phyloP scores from a whole-genome alignment of 2,329 filamentous ascomycete species.

The Phialophora tarda region DNA sequence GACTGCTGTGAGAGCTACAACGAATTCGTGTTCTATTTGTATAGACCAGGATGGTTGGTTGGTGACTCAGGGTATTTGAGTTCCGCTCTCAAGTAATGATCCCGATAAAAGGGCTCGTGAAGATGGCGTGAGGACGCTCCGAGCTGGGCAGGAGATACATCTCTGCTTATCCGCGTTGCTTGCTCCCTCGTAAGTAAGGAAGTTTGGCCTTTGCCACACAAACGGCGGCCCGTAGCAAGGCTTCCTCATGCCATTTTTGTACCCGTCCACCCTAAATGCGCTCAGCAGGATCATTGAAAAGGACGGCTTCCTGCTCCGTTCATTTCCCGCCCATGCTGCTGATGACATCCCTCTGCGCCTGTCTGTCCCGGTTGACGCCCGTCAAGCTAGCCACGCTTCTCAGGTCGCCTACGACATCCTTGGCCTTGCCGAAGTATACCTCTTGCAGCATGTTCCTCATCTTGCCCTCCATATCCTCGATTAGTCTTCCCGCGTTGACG shows the following conservation, averaged over 20 bases:
- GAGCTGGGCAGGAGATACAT: background rate
- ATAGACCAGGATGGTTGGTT: background rate
- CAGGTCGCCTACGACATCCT: constrained; percentile 95
- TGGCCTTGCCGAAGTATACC: constrained; percentile 99
- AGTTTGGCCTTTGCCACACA: background rate
- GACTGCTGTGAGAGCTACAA: background rate
- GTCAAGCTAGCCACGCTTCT: constrained; percentile 63
- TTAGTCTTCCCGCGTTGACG: constrained; percentile 88
- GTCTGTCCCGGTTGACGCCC: constrained; percentile 36
- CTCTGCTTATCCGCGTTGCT: background rate
- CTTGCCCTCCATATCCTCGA: constrained; percentile 99
- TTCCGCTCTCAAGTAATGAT: background rate
- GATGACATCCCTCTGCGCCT: constrained; percentile 39
- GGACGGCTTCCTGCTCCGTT: background rate
- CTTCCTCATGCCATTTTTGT: background rate
- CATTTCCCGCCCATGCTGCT: constrained; percentile 38
- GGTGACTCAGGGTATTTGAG: background rate
- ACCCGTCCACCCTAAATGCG: background rate
- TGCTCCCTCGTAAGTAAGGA: background rate
- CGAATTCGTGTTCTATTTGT: background rate
- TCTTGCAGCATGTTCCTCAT: constrained; percentile 97
- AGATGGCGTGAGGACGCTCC: background rate
- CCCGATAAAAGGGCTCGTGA: too few species aligned
- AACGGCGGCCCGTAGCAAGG: background rate
- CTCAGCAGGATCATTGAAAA: background rate